phyloP scores from a whole-genome alignment of 345 rosid species.

The Punica granatum region DNA sequence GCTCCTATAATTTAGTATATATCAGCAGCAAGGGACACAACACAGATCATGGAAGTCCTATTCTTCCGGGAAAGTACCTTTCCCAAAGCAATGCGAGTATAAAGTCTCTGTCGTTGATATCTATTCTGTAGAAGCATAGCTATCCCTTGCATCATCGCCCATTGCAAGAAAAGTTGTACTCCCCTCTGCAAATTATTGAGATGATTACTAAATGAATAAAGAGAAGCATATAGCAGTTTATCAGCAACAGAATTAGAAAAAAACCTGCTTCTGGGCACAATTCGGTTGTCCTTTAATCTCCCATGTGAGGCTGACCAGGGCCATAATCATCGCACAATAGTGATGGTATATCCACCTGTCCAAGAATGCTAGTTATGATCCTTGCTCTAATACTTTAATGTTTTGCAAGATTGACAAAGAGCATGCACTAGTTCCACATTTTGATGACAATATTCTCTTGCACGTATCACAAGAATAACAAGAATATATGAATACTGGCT shows the following conservation, averaged over 20 bases:
- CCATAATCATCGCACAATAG: conserved; percentile 94
- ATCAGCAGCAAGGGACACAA: neutral
- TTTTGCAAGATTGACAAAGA: conserved; percentile 1
- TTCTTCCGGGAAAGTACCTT: conserved; percentile 39
- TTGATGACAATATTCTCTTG: neutral
- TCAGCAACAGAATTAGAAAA: no score
- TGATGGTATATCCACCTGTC: conserved; percentile 99
- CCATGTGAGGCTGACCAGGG: conserved; percentile 99
- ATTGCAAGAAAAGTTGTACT: conserved; percentile 90
- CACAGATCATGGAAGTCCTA: neutral
- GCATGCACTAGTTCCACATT: no score
- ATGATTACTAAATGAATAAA: neutral
- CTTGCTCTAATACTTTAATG: neutral
- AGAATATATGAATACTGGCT: neutral
- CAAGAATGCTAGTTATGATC: conserved; percentile 10
- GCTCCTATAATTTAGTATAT: neutral
- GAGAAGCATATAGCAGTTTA: neutral
- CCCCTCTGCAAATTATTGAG: conserved; percentile 60
- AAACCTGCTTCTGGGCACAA: conserved; percentile 92
- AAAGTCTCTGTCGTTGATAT: conserved; percentile 98
- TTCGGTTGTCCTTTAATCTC: conserved; percentile 96
- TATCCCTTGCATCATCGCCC: conserved; percentile 99
- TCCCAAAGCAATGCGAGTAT: conserved; percentile 96
- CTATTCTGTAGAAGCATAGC: conserved; percentile 98
- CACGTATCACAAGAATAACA: neutral